These are phyloP conservation scores for Lipomyces anomalus DNA, from an alignment of 805 yeast genomes.

Conservation along the genomic window DNA sequence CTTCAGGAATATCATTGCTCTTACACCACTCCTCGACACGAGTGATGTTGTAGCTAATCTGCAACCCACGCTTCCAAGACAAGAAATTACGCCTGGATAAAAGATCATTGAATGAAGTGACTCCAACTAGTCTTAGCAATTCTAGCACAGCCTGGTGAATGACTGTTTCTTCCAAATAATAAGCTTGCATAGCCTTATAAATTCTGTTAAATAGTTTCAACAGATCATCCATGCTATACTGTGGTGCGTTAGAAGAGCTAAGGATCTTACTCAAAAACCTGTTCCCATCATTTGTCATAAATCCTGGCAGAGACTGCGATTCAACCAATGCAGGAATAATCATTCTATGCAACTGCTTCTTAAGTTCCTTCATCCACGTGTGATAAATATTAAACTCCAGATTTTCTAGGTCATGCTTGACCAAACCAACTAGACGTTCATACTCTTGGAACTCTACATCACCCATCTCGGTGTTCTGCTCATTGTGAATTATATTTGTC, in stretches of 20 bases:
- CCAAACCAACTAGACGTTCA: constrained; percentile 79
- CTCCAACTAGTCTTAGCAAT: constrained; percentile 79
- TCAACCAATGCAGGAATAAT: constrained; percentile 92
- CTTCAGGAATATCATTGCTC: constrained; percentile 84
- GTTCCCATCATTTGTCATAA: constrained; percentile 75
- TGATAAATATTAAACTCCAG: constrained; percentile 90
- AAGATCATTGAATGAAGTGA: constrained; percentile 89
- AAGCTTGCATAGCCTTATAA: constrained; percentile 88
- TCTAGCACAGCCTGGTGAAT: constrained; percentile 79
- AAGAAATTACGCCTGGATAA: constrained; percentile 90
- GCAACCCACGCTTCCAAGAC: constrained; percentile 97
- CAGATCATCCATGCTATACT: constrained; percentile 91
- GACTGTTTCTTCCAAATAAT: constrained; percentile 78
- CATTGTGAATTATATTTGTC: constrained; percentile 81
- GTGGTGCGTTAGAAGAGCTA: constrained; percentile 48
- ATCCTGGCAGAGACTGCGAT: constrained; percentile 94
- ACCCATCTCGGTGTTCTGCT: constrained; percentile 75
- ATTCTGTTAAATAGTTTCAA: constrained; percentile 83
- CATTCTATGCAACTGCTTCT: constrained; percentile 82
- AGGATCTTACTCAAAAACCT: constrained; percentile 82
- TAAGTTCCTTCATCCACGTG: constrained; percentile 95
- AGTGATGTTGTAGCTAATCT: constrained; percentile 92
- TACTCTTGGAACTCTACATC: constrained; percentile 87
- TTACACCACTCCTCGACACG: constrained; percentile 98
- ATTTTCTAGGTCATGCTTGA: constrained; percentile 89